Evolutionary conservation across 202 grass and related monocot genomes (phyloP), one percentile per base, ranked within the genome.

Genomic region (Setaria viridis): DNA sequence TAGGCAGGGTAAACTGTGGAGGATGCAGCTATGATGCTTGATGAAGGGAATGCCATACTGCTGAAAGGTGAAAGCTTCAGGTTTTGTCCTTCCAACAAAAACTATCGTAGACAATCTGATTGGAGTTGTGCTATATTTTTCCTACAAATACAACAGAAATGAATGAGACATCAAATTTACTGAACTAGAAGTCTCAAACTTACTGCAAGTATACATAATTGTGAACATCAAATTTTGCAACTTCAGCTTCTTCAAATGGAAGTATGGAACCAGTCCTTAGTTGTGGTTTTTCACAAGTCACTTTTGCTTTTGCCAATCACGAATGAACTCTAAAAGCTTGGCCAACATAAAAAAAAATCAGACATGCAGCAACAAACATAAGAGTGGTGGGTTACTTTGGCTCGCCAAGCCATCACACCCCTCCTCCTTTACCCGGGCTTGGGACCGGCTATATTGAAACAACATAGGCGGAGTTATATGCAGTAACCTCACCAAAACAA

Each of bases 21-120:
- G 85, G 84, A 90, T 69, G 84, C 72, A 25, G 80, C 50, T 79
- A 21, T 80, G 46, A 29, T 37, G 25, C 53, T 83, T 83, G 84
- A 83, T 12, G 88, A 84, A 83, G 84, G 48, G 15, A 83, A 51
- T 43, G 73, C 49, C 79, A 62, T 86, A 64, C 5, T 70, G 29
- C 55, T 67, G 65, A 70, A 42, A 78, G 55, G 10, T 62, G 16
- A 74, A 84, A 55, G 5, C 48, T 86, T 82, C 58, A 50, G 33
- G 47, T 53, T 71, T 48, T 76, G 56, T 70, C 56, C 54, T 68
- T 77, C 55, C 35, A 11, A 62, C 2, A 21, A 57, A 74, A 58
- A 54, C 37, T 74, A 29, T 34, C 33, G 17, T 35, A 72, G 21
- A 71, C 47, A 56, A 78, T 79, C 12, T 6, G 8, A 37, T 57